Conservation (phyloP, 495 filamentous ascomycete species). For the Talaromyces wortmannii region DNA sequence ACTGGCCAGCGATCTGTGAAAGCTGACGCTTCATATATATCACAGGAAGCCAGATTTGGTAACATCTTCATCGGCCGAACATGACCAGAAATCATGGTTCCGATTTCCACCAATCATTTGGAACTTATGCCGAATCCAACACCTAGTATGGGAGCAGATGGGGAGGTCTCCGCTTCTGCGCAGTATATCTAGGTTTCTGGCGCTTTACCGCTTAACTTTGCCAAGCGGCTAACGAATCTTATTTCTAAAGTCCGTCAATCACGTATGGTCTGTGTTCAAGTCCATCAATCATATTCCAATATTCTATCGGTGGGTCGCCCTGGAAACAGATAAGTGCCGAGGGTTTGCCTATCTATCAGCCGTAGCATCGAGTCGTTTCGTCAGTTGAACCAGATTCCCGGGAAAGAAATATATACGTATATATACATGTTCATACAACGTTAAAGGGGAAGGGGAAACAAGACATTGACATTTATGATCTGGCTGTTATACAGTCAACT, state of each 20-base stretch:
- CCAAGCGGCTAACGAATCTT: background rate
- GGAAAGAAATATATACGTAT: background rate
- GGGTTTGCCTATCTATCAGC: background rate
- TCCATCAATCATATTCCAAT: background rate
- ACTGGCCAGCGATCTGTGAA: too few relatives aligned
- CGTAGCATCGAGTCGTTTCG: background rate
- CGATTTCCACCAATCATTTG: background rate
- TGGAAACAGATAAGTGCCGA: too few relatives aligned
- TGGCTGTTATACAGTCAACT: background rate
- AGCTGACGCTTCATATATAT: background rate
- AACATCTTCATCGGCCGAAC: background rate
- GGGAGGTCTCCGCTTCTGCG: too few relatives aligned
- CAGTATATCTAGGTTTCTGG: too few relatives aligned
- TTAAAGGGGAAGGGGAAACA: too few relatives aligned
- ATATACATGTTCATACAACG: background rate
- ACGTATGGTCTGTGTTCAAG: background rate
- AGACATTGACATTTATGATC: too few relatives aligned
- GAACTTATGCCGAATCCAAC: background rate
- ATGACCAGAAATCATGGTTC: background rate
- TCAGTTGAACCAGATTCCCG: too few relatives aligned
- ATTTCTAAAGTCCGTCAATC: constrained; percentile 2
- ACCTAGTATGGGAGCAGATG: too few relatives aligned
- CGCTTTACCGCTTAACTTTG: too few relatives aligned
- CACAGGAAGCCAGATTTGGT: too few relatives aligned
- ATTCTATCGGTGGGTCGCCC: too few relatives aligned